phyloP scores from a whole-genome alignment of 768 basidiomycete species.

The Suillus paluster region DNA sequence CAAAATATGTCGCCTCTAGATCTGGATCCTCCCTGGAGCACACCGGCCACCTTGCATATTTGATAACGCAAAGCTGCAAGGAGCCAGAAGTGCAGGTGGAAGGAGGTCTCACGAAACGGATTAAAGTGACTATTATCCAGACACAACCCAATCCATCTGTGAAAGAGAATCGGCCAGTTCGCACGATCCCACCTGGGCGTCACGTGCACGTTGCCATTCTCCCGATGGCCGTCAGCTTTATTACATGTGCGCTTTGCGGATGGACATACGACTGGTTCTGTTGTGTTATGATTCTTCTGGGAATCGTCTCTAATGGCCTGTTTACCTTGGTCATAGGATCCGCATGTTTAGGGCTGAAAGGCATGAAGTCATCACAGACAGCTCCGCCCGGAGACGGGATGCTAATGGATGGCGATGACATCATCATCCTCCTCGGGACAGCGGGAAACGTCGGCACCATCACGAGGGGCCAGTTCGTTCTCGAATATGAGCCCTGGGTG shows the following conservation, averaged over 20 bases:
- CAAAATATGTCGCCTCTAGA: conserved; percentile 26
- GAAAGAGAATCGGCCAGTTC: not conserved
- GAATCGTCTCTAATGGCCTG: conserved; percentile 24
- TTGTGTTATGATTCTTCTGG: conserved; percentile 23
- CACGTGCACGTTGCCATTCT: conserved; percentile 5
- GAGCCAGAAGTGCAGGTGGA: not conserved
- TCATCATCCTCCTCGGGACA: conserved; percentile 19
- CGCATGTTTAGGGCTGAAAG: conserved; percentile 4
- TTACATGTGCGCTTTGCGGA: conserved; percentile 16
- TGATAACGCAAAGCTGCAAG: conserved; percentile 25
- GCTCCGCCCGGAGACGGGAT: conserved; percentile 37
- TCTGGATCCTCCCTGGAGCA: conserved; percentile 31
- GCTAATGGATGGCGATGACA: conserved; percentile 9
- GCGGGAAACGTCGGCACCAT: conserved; percentile 18
- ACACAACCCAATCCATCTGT: not conserved
- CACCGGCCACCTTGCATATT: conserved; percentile 34
- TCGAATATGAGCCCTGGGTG: conserved; percentile 21
- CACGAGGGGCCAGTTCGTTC: conserved; percentile 22
- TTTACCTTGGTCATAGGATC: conserved; percentile 21
- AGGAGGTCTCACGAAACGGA: conserved; percentile 19
- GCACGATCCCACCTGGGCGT: not conserved
- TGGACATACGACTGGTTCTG: conserved; percentile 23
- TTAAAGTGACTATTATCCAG: conserved; percentile 22
- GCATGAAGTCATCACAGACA: conserved; percentile 20
- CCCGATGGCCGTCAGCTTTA: conserved; percentile 16